These are phyloP conservation scores for Filobasidium uniguttulatum DNA, from an alignment of 1,284 basidiomycete genomes.

Conservation along the genomic window DNA sequence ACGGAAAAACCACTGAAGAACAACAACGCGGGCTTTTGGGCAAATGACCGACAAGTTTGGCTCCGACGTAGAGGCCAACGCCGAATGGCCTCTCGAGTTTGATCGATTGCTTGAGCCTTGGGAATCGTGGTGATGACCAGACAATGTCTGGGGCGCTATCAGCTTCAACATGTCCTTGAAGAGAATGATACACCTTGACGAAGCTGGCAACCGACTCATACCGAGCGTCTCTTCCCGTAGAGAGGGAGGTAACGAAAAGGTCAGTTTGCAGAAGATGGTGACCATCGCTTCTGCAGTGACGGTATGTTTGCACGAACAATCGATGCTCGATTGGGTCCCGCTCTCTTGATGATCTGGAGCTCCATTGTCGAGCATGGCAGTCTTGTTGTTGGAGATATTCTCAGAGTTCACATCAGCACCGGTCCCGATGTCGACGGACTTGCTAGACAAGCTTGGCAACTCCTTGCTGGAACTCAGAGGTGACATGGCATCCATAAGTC, in stretches of 20 bases:
- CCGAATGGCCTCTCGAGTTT: no score
- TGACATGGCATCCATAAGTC: background rate
- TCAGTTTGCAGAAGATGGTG: conserved; percentile 39
- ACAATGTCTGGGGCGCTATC: conserved; percentile 23
- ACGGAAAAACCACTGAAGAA: conserved; percentile 78
- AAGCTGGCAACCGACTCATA: conserved; percentile 32
- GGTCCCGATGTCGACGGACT: no score
- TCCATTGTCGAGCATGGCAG: no score
- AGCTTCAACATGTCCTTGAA: conserved; percentile 40
- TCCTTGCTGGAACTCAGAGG: background rate
- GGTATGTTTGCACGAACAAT: conserved; percentile 7
- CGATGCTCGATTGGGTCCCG: no score
- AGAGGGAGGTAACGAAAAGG: conserved; percentile 35
- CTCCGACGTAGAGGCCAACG: conserved; percentile 1
- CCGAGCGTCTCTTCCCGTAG: conserved; percentile 23
- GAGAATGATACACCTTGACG: conserved; percentile 37
- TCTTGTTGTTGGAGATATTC: no score
- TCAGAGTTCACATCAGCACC: no score
- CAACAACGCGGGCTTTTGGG: conserved; percentile 51
- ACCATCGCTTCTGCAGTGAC: conserved; percentile 24
- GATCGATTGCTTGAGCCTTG: conserved; percentile 10
- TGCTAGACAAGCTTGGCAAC: no score
- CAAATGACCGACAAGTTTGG: conserved; percentile 37
- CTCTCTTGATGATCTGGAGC: no score
- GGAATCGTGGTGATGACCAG: no score